Percentiles rank a stretch among this genome's conserved stretches.
Evolutionary conservation across 2,329 filamentous ascomycete species (phyloP).

Genomic region (Verticillium nonalfalfae): DNA sequence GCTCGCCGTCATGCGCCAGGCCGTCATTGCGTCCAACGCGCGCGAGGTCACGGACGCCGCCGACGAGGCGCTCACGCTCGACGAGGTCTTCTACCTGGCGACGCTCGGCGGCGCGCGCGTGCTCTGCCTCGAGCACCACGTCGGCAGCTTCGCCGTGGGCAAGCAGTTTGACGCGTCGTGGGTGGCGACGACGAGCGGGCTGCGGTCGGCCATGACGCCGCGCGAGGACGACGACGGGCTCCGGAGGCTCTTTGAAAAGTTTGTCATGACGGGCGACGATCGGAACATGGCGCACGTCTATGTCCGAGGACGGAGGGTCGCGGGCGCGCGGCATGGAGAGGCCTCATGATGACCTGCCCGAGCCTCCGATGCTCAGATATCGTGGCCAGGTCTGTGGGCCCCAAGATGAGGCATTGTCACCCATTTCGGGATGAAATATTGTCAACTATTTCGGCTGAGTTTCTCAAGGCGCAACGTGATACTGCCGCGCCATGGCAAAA

Average conservation of each 20-base stretch:
- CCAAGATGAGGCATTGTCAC: too few species aligned
- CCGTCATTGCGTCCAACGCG: conserved; percentile 48
- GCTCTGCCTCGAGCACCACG: conserved; percentile 41
- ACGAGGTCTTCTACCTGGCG: conserved; percentile 52
- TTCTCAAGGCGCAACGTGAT: too few species aligned
- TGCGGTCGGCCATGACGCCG: conserved; percentile 38
- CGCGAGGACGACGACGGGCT: conserved; percentile 41
- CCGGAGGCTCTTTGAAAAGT: conserved; percentile 51
- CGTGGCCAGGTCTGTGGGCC: too few species aligned
- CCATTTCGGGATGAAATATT: too few species aligned
- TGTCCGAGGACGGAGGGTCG: conserved; percentile 32
- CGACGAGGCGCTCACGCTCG: conserved; percentile 31
- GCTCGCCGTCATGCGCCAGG: conserved; percentile 50
- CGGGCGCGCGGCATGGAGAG: neutral
- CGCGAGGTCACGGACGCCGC: conserved; percentile 33
- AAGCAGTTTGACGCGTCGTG: conserved; percentile 58
- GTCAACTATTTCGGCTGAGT: too few species aligned
- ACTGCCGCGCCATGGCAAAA: too few species aligned
- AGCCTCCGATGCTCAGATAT: too few species aligned
- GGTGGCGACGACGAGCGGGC: conserved; percentile 28
- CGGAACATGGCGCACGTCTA: conserved; percentile 52
- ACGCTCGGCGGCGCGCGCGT: conserved; percentile 56
- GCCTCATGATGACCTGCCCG: too few species aligned
- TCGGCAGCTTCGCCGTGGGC: conserved; percentile 51
- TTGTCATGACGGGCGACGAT: conserved; percentile 60